Evolutionary conservation across 1,284 basidiomycete genomes (phyloP).

Genomic region (Hypsizygus ulmarius): DNA sequence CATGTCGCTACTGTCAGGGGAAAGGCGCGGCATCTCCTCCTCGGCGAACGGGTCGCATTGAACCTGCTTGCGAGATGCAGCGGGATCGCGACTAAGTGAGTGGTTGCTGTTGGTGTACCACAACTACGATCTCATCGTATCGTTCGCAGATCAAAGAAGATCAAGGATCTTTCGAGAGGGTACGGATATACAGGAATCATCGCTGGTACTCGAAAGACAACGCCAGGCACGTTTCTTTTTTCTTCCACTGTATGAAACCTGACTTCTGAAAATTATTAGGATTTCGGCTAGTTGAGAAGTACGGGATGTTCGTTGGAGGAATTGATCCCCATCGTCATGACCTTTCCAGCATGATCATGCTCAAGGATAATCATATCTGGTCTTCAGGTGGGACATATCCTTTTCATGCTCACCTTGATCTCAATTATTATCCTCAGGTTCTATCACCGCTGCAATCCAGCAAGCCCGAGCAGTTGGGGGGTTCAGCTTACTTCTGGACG

Average conservation of each 20-base stretch:
- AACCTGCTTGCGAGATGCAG: slow-evolving; percentile 95
- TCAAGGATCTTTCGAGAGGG: slow-evolving; percentile 77
- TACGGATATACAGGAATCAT: slow-evolving; percentile 88
- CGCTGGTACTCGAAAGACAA: slow-evolving; percentile 97
- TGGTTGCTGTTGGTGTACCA: slow-evolving; percentile 8
- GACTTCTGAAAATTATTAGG: slow-evolving; percentile 41
- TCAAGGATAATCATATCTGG: slow-evolving; percentile 99
- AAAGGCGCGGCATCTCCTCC: slow-evolving; percentile 83
- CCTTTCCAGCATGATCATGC: slow-evolving; percentile 98
- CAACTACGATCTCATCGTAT: slow-evolving; percentile 8
- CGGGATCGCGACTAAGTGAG: slow-evolving; percentile 92
- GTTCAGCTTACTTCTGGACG: slow-evolving; percentile 91
- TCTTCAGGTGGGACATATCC: slow-evolving; percentile 65
- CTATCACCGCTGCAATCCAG: slow-evolving; percentile 85
- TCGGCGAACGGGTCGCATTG: slow-evolving; percentile 93
- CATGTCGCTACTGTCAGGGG: slow-evolving; percentile 93
- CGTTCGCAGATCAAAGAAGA: slow-evolving; percentile 64
- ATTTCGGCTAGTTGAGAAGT: slow-evolving; percentile 97
- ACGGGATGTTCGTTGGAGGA: slow-evolving; percentile 97
- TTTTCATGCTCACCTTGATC: neutral
- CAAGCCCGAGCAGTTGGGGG: slow-evolving; percentile 88
- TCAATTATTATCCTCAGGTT: slow-evolving; percentile 49
- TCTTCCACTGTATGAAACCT: neutral
- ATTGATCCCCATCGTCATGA: slow-evolving; percentile 97
- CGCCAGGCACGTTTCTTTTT: slow-evolving; percentile 61